Evolutionary conservation across 495 filamentous ascomycete species (phyloP), one percentile per base, ranked within the genome.

Genomic region (Trypethelium eluteriae): DNA sequence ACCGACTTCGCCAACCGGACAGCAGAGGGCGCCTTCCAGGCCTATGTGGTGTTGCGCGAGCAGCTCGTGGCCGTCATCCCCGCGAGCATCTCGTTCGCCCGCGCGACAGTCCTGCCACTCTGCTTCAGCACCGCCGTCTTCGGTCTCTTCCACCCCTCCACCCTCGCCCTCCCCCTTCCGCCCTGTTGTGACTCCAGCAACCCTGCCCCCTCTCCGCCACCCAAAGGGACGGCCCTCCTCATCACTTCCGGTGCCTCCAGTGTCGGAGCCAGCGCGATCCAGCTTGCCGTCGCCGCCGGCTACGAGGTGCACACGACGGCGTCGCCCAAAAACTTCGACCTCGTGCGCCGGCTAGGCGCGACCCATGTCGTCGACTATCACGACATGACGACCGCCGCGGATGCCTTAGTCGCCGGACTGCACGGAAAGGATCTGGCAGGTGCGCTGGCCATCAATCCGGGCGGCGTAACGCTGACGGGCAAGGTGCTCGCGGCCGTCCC

Each of bases 291-390:
- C 18, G 67, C 71, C 2, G 67, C 70, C 18, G 74, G 76, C n/a
- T 64, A 69, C 61, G 38, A 71, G 18, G 75, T 78, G n/a, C 62
- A 74, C 49, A 25, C 73, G 46, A 74, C 71, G 25, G 61, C 68
- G 18, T 68, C 71, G 39, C 65, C 70, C 16, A 62, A 68, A 50
- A 79, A 78, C 70, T 71, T 73, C 62, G 70, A 74, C 9, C 74
- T 75, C 62, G 70, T 71, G 53, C 71, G 74, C 50, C 65, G 70
- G n/a, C 63, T 71, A 25, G 77, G 76, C 2, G 76, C 77, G 1
- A 61, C 59, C 63, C 46, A 75, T 59, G 70, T 74, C 38, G 72
- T 77, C 61, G 75, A 78, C 70, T 71, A 77, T 70, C 73, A 72
- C 32, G 69, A 74, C 35, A 34, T 68, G 35, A 69, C 62, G 7